Percentiles rank a stretch among this genome's conserved stretches.
Evolutionary conservation across 352 stramenopile species (phyloP).

Genomic region (Globisporangium ultimum): DNA sequence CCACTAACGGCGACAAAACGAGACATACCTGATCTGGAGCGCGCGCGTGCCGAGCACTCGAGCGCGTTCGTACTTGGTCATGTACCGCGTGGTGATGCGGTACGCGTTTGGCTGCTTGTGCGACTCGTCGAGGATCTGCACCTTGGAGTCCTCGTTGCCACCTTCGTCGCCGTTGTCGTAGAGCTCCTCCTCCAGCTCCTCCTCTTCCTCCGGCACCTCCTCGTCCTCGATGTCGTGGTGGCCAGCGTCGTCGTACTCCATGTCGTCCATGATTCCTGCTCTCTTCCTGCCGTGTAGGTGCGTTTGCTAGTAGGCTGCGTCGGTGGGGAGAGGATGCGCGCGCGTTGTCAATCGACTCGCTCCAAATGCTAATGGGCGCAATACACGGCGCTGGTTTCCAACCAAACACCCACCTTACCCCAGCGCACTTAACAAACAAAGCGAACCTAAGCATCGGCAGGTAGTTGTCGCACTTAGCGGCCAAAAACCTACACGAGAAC

Average conservation of each 20-base stretch:
- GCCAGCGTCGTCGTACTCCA: constrained; percentile 79
- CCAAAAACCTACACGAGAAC: too few relatives aligned
- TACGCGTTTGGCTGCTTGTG: constrained; percentile 85
- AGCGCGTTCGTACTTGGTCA: constrained; percentile 99
- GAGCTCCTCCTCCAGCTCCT: constrained; percentile 69
- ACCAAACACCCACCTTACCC: constrained; percentile 8
- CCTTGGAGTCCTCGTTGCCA: constrained; percentile 49
- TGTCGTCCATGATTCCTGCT: constrained; percentile 65
- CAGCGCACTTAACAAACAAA: constrained; percentile 1
- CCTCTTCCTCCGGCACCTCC: constrained; percentile 78
- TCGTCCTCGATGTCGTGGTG: constrained; percentile 82
- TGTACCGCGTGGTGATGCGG: constrained; percentile 97
- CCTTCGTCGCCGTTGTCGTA: constrained; percentile 64
- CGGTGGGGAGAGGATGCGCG: too few relatives aligned
- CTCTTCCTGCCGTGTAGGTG: neutral
- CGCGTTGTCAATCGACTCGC: neutral
- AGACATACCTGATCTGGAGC: constrained; percentile 94
- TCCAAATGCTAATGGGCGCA: neutral
- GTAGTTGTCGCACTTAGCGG: neutral
- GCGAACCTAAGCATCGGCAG: neutral
- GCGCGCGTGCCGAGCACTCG: constrained; percentile 97
- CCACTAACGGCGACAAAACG: too few relatives aligned
- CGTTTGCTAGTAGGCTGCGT: neutral
- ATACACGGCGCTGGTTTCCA: constrained; percentile 8
- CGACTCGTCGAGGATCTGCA: constrained; percentile 81